Evolutionary conservation across 345 rosid species (phyloP).

Genomic region (Gossypium arboreum): DNA sequence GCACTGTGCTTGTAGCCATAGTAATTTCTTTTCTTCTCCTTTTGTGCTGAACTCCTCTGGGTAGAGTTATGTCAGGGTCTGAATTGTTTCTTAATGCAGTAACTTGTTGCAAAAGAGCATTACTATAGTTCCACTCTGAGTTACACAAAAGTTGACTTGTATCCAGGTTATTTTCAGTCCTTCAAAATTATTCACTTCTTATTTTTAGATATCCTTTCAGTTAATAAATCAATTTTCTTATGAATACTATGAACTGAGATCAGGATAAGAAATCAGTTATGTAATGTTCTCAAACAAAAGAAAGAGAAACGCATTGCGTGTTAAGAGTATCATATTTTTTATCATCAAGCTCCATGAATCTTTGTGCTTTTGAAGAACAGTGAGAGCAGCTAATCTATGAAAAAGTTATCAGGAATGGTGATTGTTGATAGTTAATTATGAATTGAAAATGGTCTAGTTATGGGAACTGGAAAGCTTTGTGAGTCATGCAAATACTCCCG

Average conservation of each 20-base stretch:
- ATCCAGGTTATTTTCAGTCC: conserved; percentile 11
- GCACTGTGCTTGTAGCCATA: not conserved
- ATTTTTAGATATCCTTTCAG: conserved; percentile 1
- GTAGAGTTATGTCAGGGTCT: conserved; percentile 1
- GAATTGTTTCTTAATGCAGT: conserved; percentile 4
- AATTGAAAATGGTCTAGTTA: not conserved
- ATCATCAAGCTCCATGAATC: not conserved
- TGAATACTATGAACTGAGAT: not conserved
- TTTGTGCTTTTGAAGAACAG: conserved; percentile 1
- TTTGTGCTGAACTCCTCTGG: conserved; percentile 7
- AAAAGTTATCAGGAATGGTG: not conserved
- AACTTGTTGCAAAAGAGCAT: conserved; percentile 13
- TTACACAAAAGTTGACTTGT: not conserved
- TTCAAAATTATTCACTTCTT: not conserved
- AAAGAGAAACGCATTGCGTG: not conserved
- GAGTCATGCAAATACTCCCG: conserved; percentile 3
- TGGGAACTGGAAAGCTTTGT: not conserved
- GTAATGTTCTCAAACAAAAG: conserved; percentile 9
- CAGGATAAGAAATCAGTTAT: not conserved
- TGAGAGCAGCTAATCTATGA: not conserved
- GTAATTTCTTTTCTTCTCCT: not conserved
- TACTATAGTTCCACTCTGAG: conserved; percentile 4
- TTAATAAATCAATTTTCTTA: not conserved
- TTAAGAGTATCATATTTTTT: not conserved
- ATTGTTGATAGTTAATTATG: conserved; percentile 8